Conservation (phyloP, 495 filamentous ascomycete genomes). For the Rostrohypoxylon terebratum region DNA sequence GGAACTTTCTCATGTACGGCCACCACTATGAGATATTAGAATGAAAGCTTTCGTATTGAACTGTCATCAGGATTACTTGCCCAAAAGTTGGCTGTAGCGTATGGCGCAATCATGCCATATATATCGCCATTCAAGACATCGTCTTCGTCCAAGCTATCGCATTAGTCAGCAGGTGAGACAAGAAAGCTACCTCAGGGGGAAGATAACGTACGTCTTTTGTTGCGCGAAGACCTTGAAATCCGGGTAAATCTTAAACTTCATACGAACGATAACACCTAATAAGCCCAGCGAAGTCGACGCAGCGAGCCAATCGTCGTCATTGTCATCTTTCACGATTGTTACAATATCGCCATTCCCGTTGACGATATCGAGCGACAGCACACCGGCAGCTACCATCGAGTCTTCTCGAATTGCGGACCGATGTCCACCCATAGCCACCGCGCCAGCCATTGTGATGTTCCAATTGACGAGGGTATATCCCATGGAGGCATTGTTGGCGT, state of each 20-base stretch:
- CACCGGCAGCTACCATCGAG: slow-evolving; percentile 64
- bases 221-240: slow-evolving; percentile 63
- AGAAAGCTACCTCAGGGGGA: neutral
- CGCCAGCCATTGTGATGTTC: slow-evolving; percentile 64
- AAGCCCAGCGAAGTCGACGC: slow-evolving; percentile 62
- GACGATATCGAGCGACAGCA: slow-evolving; percentile 61
- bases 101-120: slow-evolving; percentile 61
- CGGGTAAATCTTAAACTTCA: slow-evolving; percentile 60
- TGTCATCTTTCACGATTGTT: slow-evolving; percentile 54
- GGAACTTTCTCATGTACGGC: slow-evolving; percentile 62
- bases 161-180: slow-evolving; percentile 14
- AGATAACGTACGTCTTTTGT: slow-evolving; percentile 57
- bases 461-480: slow-evolving; percentile 64
- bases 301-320: slow-evolving; percentile 60
- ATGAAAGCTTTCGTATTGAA: neutral
- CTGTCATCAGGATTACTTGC: slow-evolving; percentile 31
- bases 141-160: slow-evolving; percentile 55
- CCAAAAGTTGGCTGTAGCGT: slow-evolving; percentile 64
- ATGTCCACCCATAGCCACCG: slow-evolving; percentile 64
- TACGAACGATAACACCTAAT: slow-evolving; percentile 58
- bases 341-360: slow-evolving; percentile 58
- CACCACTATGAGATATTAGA: slow-evolving; percentile 56
- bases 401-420: slow-evolving; percentile 59
- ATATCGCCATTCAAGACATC: slow-evolving; percentile 62
- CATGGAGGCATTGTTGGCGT: slow-evolving; percentile 56